Conservation (phyloP, 306 rosid species). For the Begonia peltatifolia region DNA sequence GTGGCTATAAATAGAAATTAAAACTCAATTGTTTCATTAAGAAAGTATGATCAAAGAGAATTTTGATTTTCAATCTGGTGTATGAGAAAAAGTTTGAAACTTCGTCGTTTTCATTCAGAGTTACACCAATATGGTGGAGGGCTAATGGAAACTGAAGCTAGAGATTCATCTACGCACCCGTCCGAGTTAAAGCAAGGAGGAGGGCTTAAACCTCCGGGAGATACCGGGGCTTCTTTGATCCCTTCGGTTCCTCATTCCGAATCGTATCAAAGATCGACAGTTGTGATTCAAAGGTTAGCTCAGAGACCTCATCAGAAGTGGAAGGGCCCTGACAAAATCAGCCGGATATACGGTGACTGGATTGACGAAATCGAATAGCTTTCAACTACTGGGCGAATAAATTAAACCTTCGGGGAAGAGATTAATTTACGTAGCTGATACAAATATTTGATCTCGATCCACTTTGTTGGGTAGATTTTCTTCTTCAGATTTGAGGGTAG, state of each 20-base stretch:
- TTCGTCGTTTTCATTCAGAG: constrained; percentile 27
- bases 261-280: constrained; percentile 68
- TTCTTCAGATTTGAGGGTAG: too few relatives aligned
- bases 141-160: constrained; percentile 59
- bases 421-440: too few relatives aligned
- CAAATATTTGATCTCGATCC: too few relatives aligned
- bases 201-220: constrained; percentile 39
- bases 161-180: constrained; percentile 46
- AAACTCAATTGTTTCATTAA: too few relatives aligned
- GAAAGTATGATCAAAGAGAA: too few relatives aligned
- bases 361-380: constrained; percentile 74
- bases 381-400: too few relatives aligned
- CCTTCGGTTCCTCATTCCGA: constrained; percentile 65
- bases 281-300: constrained; percentile 70
- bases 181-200: constrained; percentile 63
- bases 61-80: too few relatives aligned
- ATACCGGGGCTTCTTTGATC: constrained; percentile 45
- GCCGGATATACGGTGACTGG: constrained; percentile 98
- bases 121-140: constrained; percentile 89
- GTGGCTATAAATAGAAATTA: too few relatives aligned
- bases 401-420: too few relatives aligned
- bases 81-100: background rate
- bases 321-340: constrained; percentile 99
- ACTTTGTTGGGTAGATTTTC: too few relatives aligned
- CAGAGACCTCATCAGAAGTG: constrained; percentile 89